A percentile compares a stretch with the other conserved stretches of the same genome.
phyloP scores from a whole-genome alignment of 1,284 basidiomycete species.

The Taiwanofungus camphoratus region DNA sequence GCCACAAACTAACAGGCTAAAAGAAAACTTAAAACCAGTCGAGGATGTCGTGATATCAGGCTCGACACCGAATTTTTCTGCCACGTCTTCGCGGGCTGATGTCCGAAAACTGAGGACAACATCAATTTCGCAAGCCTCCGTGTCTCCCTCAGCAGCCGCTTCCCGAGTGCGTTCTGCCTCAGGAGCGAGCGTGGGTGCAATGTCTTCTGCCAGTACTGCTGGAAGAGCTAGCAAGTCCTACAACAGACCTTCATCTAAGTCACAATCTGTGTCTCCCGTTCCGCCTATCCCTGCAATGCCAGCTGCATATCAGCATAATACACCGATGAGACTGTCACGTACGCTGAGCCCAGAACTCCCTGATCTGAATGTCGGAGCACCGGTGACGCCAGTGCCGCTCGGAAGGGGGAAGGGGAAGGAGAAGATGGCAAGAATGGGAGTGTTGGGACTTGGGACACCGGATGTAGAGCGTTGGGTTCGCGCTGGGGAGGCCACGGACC shows the following conservation, averaged over 20 bases:
- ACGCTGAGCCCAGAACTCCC: conserved; percentile 54
- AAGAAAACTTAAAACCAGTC: conserved; percentile 12
- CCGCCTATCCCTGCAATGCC: conserved; percentile 8
- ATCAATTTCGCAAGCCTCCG: conserved; percentile 14
- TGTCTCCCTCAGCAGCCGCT: conserved; percentile 12
- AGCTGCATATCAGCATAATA: conserved; percentile 18
- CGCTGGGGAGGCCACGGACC: conserved; percentile 21
- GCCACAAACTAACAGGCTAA: conserved; percentile 10
- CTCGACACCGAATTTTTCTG: too few relatives aligned
- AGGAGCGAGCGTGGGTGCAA: conserved; percentile 8
- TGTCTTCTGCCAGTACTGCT: conserved; percentile 12
- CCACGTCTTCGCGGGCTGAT: too few relatives aligned
- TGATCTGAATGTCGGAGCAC: conserved; percentile 28
- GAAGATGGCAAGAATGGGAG: conserved; percentile 18
- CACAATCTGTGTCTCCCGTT: conserved; percentile 14
- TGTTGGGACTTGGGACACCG: conserved; percentile 44
- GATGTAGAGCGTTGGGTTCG: conserved; percentile 44
- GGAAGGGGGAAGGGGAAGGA: conserved; percentile 25
- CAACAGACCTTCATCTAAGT: conserved; percentile 7
- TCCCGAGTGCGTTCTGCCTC: conserved; percentile 6
- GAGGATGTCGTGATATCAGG: too few relatives aligned
- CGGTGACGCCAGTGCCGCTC: conserved; percentile 37
- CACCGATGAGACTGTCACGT: conserved; percentile 24
- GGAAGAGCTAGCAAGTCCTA: conserved; percentile 17
- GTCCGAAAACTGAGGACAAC: conserved; percentile 13